Evolutionary conservation across 345 rosid genomes (phyloP).

Genomic region (Aquilaria malaccensis): DNA sequence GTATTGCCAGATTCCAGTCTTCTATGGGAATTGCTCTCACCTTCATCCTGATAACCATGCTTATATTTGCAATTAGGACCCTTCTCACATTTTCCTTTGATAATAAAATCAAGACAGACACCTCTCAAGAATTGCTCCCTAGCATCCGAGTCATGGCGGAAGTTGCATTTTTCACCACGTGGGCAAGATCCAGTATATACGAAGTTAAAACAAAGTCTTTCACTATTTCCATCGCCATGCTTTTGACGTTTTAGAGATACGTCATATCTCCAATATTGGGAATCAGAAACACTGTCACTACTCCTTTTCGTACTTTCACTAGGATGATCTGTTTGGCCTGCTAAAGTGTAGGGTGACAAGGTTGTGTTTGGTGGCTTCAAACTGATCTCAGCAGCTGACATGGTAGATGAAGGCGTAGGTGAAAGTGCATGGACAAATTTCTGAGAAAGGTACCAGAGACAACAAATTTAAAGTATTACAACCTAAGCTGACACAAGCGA

Average conservation of each 20-base stretch:
- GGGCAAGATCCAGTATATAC: conserved; percentile 83
- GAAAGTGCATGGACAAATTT: conserved; percentile 89
- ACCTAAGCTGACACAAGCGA: background rate
- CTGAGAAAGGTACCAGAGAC: conserved; percentile 31
- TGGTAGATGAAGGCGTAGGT: conserved; percentile 66
- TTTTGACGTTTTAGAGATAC: conserved; percentile 69
- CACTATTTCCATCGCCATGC: conserved; percentile 51
- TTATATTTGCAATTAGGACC: conserved; percentile 92
- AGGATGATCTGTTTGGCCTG: conserved; percentile 31
- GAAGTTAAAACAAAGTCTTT: conserved; percentile 73
- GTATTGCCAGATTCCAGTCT: conserved; percentile 44
- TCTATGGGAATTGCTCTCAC: conserved; percentile 32
- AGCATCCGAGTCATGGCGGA: conserved; percentile 63
- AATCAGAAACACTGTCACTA: conserved; percentile 40
- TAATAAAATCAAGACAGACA: conserved; percentile 88
- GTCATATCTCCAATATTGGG: conserved; percentile 94
- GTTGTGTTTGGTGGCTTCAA: conserved; percentile 65
- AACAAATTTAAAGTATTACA: conserved; percentile 2
- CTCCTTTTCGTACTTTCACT: conserved; percentile 49
- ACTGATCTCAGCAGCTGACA: conserved; percentile 77
- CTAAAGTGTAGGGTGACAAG: conserved; percentile 48
- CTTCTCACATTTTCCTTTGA: conserved; percentile 87
- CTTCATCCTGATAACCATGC: conserved; percentile 60
- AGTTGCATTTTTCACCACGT: conserved; percentile 62
- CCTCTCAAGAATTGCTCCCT: conserved; percentile 82